phyloP scores from a whole-genome alignment of 768 basidiomycete genomes.

The Mycena rebaudengoi region DNA sequence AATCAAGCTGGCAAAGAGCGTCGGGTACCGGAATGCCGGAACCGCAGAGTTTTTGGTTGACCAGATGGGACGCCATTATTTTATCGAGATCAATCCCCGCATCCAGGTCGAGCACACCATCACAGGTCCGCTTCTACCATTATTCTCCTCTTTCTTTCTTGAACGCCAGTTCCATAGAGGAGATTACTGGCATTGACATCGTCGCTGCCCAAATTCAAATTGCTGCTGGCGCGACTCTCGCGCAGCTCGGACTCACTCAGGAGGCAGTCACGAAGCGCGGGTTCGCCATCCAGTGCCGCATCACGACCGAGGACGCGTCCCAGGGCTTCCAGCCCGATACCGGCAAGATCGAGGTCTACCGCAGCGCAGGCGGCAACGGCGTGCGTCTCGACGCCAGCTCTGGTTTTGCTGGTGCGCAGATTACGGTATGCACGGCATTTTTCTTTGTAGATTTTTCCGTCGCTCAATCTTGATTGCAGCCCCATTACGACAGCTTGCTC shows the following conservation, averaged over 20 bases:
- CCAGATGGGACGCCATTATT: conserved; percentile 95
- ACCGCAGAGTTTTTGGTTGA: conserved; percentile 99
- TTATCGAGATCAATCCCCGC: conserved; percentile 99
- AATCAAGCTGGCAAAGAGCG: conserved; percentile 92
- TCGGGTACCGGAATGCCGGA: conserved; percentile 95
- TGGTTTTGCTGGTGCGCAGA: conserved; percentile 98
- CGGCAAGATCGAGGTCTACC: conserved; percentile 99
- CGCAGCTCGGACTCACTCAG: conserved; percentile 94
- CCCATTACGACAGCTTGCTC: conserved; percentile 96
- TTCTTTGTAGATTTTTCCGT: not conserved
- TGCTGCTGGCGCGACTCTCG: conserved; percentile 96
- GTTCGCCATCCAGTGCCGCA: conserved; percentile 97
- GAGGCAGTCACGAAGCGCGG: conserved; percentile 96
- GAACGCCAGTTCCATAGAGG: conserved; percentile 68
- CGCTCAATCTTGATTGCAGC: conserved; percentile 54
- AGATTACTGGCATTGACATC: conserved; percentile 99
- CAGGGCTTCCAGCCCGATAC: conserved; percentile 95
- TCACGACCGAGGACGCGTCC: conserved; percentile 98
- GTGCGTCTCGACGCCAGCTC: conserved; percentile 96
- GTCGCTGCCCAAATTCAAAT: conserved; percentile 99
- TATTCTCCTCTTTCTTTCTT: conserved; percentile 12
- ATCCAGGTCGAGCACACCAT: conserved; percentile 99
- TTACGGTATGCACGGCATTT: conserved; percentile 73
- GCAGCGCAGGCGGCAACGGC: conserved; percentile 98
- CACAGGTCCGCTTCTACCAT: conserved; percentile 67